These are phyloP conservation scores for Gentiana macrophylla DNA, from an alignment of 257 asterid genomes.

Conservation along the genomic window DNA sequence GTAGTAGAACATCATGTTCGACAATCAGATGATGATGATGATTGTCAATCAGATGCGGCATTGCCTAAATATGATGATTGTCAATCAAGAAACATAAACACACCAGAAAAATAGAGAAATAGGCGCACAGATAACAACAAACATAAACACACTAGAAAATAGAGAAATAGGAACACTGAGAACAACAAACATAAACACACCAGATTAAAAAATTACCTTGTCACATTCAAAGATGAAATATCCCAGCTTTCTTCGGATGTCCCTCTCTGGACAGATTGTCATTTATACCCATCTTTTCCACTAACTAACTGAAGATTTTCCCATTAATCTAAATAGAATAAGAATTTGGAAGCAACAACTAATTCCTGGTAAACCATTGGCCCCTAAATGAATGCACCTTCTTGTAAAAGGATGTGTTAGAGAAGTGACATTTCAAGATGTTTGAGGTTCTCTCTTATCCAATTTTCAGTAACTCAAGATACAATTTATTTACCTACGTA, in stretches of 20 bases:
- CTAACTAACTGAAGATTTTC: slow-evolving; percentile 21
- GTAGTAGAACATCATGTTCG: no score
- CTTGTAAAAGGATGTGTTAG: slow-evolving; percentile 75
- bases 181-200: neutral
- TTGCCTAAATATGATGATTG: no score
- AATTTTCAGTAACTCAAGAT: slow-evolving; percentile 77
- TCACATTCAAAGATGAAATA: slow-evolving; percentile 79
- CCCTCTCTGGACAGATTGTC: slow-evolving; percentile 83
- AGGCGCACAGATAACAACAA: no score
- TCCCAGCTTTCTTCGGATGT: slow-evolving; percentile 76
- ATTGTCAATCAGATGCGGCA: no score
- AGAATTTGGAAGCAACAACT: no score
- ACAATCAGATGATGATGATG: no score
- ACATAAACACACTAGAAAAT: no score
- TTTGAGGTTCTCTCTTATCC: slow-evolving; percentile 76
- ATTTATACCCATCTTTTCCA: slow-evolving; percentile 42
- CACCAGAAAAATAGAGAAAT: no score
- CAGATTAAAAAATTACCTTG: slow-evolving; percentile 33
- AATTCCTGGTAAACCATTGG: no score
- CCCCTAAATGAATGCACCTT: slow-evolving; percentile 33
- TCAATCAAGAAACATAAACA: no score
- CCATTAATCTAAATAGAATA: neutral
- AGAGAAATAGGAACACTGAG: neutral
- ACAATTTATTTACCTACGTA: slow-evolving; percentile 78
- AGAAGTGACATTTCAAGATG: slow-evolving; percentile 85